phyloP scores from a whole-genome alignment of 495 filamentous ascomycete species.

The Parathielavia hyrcaniae region DNA sequence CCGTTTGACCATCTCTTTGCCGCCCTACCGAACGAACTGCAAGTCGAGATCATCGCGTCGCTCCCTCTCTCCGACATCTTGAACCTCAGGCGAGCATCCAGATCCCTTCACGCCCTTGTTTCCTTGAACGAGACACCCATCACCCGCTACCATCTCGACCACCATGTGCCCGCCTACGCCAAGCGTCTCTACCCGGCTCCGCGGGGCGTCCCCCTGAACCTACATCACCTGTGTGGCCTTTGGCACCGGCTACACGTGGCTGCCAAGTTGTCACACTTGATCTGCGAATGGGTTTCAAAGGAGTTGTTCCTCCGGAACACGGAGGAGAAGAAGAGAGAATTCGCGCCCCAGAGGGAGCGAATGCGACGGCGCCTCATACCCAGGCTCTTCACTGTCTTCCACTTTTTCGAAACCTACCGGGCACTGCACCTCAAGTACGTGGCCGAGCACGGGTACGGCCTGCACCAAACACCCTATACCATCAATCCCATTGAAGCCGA shows the following conservation, averaged over 20 bases:
- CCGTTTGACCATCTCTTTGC: constrained; percentile 49
- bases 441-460: constrained; percentile 38
- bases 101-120: constrained; percentile 49
- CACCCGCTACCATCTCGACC: constrained; percentile 49
- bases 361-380: constrained; percentile 53
- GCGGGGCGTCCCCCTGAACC: constrained; percentile 38
- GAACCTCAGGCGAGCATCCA: constrained; percentile 47
- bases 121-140: constrained; percentile 51
- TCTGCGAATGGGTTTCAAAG: constrained; percentile 51
- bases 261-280: constrained; percentile 48
- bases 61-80: constrained; percentile 50
- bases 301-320: constrained; percentile 51
- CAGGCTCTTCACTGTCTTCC: constrained; percentile 50
- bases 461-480: constrained; percentile 38
- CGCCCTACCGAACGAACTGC: constrained; percentile 48
- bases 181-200: constrained; percentile 47
- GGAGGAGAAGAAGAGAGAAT: constrained; percentile 43
- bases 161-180: constrained; percentile 49
- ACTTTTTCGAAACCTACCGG: constrained; percentile 55
- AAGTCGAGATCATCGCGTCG: constrained; percentile 50
- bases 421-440: constrained; percentile 49
- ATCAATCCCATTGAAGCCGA: constrained; percentile 49
- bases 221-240: constrained; percentile 53
- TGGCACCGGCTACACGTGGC: constrained; percentile 55
- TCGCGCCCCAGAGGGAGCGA: constrained; percentile 48